phyloP scores from a whole-genome alignment of 345 rosid species.

The Lumnitzera racemosa region DNA sequence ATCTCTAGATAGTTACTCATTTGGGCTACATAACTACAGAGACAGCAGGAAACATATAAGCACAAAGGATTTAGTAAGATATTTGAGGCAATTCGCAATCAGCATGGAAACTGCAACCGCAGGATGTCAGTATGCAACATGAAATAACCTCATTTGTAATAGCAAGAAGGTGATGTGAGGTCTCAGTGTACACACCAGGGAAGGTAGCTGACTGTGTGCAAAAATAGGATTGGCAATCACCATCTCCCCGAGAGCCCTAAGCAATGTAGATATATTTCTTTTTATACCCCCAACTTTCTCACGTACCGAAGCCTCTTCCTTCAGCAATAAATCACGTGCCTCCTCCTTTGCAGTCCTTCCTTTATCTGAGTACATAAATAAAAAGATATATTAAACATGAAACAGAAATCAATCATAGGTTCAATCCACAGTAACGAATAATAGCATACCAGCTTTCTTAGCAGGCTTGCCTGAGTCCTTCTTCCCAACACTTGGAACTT shows the following conservation, averaged over 20 bases:
- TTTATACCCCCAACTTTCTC: constrained; percentile 58
- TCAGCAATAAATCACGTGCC: constrained; percentile 84
- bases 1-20: too few species aligned
- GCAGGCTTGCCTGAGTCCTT: constrained; percentile 54
- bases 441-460: constrained; percentile 63
- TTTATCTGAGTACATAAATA: constrained; percentile 46
- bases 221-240: constrained; percentile 80
- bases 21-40: too few species aligned
- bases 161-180: neutral
- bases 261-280: constrained; percentile 59
- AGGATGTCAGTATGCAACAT: neutral
- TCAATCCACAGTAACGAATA: constrained; percentile 1
- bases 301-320: constrained; percentile 78
- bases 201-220: constrained; percentile 89
- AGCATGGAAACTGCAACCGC: too few species aligned
- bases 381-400: neutral
- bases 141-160: too few species aligned
- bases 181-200: constrained; percentile 53
- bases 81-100: too few species aligned
- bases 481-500: constrained; percentile 43
- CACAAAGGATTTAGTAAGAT: too few species aligned
- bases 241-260: constrained; percentile 84
- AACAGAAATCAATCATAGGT: constrained; percentile 6
- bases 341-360: constrained; percentile 92
- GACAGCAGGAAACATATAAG: too few species aligned